A percentile compares a stretch with the other conserved stretches of the same genome.
These are phyloP conservation scores for Irpex sp. DNA, from an alignment of 1,284 basidiomycete genomes.

Conservation along the genomic window DNA sequence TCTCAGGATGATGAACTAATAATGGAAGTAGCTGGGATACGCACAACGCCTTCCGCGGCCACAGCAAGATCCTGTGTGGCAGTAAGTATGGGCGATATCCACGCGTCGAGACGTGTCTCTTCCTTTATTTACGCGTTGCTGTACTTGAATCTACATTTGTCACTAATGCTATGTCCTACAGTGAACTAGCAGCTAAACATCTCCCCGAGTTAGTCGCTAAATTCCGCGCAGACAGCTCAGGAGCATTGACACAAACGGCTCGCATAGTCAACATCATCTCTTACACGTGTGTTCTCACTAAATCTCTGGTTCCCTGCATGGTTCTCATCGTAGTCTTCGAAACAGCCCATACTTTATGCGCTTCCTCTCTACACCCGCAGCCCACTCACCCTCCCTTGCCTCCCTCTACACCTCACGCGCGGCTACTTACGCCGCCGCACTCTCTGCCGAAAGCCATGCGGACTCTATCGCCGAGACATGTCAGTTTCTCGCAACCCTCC, in stretches of 20 bases:
- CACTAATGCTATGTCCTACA: background rate
- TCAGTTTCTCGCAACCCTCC: background rate
- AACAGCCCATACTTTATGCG: background rate
- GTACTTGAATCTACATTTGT: background rate
- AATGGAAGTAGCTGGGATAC: background rate
- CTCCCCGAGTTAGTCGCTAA: background rate
- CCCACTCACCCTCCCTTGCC: background rate
- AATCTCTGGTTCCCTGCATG: background rate
- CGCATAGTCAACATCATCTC: background rate
- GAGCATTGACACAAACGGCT: background rate
- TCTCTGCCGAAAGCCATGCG: background rate
- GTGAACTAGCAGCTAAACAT: background rate
- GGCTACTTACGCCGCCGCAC: background rate
- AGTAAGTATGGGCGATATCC: background rate
- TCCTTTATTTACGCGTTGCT: background rate
- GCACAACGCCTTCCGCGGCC: background rate
- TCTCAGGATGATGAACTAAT: background rate
- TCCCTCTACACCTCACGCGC: background rate
- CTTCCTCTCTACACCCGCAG: background rate
- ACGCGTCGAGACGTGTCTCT: background rate
- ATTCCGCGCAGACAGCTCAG: background rate
- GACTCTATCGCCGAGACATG: background rate
- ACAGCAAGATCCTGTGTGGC: background rate
- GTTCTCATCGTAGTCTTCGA: background rate
- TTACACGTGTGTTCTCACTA: background rate